phyloP scores from a whole-genome alignment of 768 basidiomycete species.

The Crepidotus variabilis region DNA sequence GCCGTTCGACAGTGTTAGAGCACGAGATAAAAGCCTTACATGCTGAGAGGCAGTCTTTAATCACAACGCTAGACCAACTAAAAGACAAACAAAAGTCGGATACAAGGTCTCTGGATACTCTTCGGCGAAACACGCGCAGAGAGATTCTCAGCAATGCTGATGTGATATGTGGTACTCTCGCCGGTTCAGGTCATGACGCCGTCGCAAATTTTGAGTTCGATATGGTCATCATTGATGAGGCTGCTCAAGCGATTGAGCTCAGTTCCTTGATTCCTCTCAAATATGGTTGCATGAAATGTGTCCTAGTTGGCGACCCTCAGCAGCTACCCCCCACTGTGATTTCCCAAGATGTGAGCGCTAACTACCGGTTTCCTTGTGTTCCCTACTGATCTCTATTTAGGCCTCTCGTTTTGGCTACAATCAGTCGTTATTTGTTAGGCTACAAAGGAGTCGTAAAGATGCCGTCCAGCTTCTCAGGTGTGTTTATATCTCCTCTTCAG shows the following conservation, averaged over 20 bases:
- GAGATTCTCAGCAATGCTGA: slow-evolving; percentile 87
- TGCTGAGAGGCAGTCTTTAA: slow-evolving; percentile 57
- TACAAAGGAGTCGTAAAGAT: slow-evolving; percentile 76
- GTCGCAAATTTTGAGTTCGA: slow-evolving; percentile 86
- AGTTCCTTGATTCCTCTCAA: slow-evolving; percentile 94
- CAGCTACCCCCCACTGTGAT: slow-evolving; percentile 90
- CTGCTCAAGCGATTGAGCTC: slow-evolving; percentile 94
- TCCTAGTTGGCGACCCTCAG: slow-evolving; percentile 95
- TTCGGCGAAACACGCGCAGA: slow-evolving; percentile 64
- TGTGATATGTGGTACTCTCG: slow-evolving; percentile 90
- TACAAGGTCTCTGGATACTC: slow-evolving; percentile 76
- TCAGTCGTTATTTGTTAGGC: slow-evolving; percentile 88
- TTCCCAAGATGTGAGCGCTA: slow-evolving; percentile 36
- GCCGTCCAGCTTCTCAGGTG: slow-evolving; percentile 90
- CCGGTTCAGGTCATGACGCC: slow-evolving; percentile 88
- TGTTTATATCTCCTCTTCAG: slow-evolving; percentile 10
- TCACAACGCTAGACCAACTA: slow-evolving; percentile 67
- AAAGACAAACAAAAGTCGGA: slow-evolving; percentile 84
- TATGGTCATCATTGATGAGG: slow-evolving; percentile 96
- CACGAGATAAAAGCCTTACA: slow-evolving; percentile 67
- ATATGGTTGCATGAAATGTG: slow-evolving; percentile 76
- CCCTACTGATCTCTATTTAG: slow-evolving; percentile 26
- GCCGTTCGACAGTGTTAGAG: slow-evolving; percentile 52
- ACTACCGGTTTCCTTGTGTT: neutral
- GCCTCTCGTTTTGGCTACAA: slow-evolving; percentile 75